A percentile compares a stretch with the other conserved stretches of the same genome.
Evolutionary conservation across 306 rosid genomes (phyloP).

Genomic region (Abrus pulchellus): DNA sequence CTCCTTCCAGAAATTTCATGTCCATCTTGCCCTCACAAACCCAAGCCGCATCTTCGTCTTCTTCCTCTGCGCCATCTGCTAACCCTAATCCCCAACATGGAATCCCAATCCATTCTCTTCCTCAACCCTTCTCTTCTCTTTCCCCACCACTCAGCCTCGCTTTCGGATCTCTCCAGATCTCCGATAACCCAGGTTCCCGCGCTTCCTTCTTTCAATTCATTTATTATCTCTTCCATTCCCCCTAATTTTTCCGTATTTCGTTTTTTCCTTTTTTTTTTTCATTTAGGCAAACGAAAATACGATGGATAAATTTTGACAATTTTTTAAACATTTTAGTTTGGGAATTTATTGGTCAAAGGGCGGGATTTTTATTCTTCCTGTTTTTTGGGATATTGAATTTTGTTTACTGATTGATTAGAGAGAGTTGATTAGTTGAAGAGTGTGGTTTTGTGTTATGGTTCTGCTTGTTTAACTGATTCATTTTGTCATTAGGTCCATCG

Average conservation of each 20-base stretch:
- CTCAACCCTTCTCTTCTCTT: conserved; percentile 47
- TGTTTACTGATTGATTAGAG: conserved; percentile 13
- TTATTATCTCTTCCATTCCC: neutral
- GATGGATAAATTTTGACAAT: too few relatives aligned
- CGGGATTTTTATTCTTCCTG: neutral
- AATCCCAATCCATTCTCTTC: conserved; percentile 29
- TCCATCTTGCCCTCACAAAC: conserved; percentile 93
- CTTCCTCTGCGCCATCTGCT: conserved; percentile 57
- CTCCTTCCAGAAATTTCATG: conserved; percentile 74
- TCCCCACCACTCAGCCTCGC: conserved; percentile 46
- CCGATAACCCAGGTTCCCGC: conserved; percentile 63
- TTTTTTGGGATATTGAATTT: neutral
- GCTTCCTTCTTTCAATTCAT: neutral
- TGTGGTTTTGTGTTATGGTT: conserved; percentile 11
- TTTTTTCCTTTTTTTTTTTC: neutral
- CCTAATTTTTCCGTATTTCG: neutral
- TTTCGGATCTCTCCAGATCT: conserved; percentile 72
- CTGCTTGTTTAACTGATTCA: conserved; percentile 32
- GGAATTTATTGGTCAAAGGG: neutral
- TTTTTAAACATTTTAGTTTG: neutral
- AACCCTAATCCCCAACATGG: conserved; percentile 87
- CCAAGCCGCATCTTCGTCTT: conserved; percentile 70
- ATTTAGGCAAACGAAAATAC: too few relatives aligned
- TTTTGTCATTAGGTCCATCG: conserved; percentile 60
- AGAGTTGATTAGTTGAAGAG: conserved; percentile 14